Percentiles rank a stretch among this genome's conserved stretches.
Evolutionary conservation across 2,329 filamentous ascomycete genomes (phyloP).

Genomic region (Aspergillus floridensis): DNA sequence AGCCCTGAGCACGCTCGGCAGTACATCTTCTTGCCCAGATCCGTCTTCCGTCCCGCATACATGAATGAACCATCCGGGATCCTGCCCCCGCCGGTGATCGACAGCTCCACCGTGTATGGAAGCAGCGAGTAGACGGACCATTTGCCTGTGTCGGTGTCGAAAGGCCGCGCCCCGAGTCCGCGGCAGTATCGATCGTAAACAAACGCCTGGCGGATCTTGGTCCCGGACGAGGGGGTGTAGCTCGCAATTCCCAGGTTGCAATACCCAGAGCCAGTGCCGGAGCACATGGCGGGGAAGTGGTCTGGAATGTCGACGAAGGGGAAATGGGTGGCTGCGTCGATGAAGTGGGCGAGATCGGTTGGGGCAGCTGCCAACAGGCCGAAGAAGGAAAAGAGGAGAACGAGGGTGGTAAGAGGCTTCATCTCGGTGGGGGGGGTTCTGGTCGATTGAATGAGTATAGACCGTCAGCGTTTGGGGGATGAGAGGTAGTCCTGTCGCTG

Average conservation of each 20-base stretch:
- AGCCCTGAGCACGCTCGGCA: background rate
- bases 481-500: too few relatives aligned
- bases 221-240: background rate
- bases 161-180: background rate
- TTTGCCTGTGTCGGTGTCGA: background rate
- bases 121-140: slow-evolving; percentile 1
- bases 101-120: slow-evolving; percentile 2
- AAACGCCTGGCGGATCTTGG: background rate
- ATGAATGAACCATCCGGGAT: background rate
- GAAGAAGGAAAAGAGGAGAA: background rate
- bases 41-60: slow-evolving; percentile 3
- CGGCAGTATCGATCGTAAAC: slow-evolving; percentile 1
- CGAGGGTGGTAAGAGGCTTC: background rate
- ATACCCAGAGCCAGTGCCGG: background rate
- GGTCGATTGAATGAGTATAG: background rate
- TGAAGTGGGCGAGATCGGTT: background rate
- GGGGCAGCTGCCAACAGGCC: background rate
- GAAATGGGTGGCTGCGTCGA: background rate
- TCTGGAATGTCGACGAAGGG: background rate
- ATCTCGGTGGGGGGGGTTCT: background rate
- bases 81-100: background rate
- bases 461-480: background rate
- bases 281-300: background rate
- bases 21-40: background rate
- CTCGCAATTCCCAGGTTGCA: slow-evolving; percentile 2